phyloP scores from a whole-genome alignment of 768 basidiomycete genomes.

The Pleurotus eryngii region DNA sequence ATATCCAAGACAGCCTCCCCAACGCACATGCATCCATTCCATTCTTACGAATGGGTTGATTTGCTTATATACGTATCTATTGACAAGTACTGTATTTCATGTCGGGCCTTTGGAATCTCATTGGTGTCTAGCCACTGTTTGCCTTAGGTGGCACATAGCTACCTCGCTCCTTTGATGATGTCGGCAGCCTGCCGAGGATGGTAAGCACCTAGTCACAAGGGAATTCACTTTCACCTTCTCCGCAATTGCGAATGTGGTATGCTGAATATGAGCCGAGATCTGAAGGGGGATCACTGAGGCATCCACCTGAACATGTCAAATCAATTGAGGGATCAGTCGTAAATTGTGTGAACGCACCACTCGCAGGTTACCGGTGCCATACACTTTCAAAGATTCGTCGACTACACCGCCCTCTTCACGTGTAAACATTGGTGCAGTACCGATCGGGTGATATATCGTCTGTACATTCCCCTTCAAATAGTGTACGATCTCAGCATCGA shows the following conservation, averaged over 20 bases:
- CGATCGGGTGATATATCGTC: conserved; percentile 28
- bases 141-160: too few relatives aligned
- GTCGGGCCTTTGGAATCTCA: too few relatives aligned
- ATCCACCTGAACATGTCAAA: conserved; percentile 11
- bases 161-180: too few relatives aligned
- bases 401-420: conserved; percentile 27
- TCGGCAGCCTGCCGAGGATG: too few relatives aligned
- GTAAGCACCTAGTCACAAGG: too few relatives aligned
- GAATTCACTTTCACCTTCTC: conserved; percentile 14
- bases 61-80: too few relatives aligned
- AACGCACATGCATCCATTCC: too few relatives aligned
- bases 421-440: conserved; percentile 24
- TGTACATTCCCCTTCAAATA: conserved; percentile 3
- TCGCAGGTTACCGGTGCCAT: conserved; percentile 27
- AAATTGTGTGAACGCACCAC: conserved; percentile 25
- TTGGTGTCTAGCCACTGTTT: too few relatives aligned
- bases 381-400: conserved; percentile 21
- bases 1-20: too few relatives aligned
- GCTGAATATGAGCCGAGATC: conserved; percentile 15
- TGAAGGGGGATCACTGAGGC: conserved; percentile 20
- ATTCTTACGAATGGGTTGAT: too few relatives aligned
- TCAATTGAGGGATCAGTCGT: background rate
- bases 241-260: conserved; percentile 20
- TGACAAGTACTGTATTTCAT: too few relatives aligned
- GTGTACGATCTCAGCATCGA: conserved; percentile 20